These are phyloP conservation scores for Tylopilus rubrobrunneus DNA, from an alignment of 768 basidiomycete species.

Conservation along the genomic window DNA sequence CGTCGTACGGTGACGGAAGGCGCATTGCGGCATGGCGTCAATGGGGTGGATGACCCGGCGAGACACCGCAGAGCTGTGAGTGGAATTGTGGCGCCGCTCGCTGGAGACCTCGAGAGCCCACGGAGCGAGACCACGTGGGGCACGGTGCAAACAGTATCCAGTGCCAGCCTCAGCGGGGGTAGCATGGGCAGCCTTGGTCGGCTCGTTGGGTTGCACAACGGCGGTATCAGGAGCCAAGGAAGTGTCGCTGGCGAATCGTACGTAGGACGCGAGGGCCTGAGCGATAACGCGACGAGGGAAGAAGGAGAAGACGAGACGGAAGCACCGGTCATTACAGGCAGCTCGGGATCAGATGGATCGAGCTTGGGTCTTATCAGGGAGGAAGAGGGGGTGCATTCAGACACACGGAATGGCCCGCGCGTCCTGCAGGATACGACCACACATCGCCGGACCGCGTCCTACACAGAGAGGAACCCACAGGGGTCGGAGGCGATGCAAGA, in stretches of 20 bases:
- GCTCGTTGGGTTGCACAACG: slow-evolving; percentile 30
- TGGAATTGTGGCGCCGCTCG: slow-evolving; percentile 14
- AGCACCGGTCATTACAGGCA: slow-evolving; percentile 20
- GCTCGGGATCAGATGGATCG: slow-evolving; percentile 17
- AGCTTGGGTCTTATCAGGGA: slow-evolving; percentile 31
- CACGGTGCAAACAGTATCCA: slow-evolving; percentile 28
- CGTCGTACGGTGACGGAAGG: slow-evolving; percentile 21
- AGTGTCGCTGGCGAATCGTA: slow-evolving; percentile 16
- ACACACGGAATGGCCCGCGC: slow-evolving; percentile 7
- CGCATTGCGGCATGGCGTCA: not conserved
- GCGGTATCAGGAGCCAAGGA: slow-evolving; percentile 25
- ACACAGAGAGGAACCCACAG: slow-evolving; percentile 16
- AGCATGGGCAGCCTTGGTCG: slow-evolving; percentile 28
- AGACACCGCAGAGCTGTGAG: slow-evolving; percentile 8
- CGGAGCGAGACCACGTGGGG: slow-evolving; percentile 36
- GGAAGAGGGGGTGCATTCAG: slow-evolving; percentile 24
- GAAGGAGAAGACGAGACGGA: slow-evolving; percentile 16
- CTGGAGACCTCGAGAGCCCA: slow-evolving; percentile 23
- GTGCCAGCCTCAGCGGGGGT: slow-evolving; percentile 14
- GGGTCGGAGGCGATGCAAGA: slow-evolving; percentile 10
- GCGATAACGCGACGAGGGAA: slow-evolving; percentile 14
- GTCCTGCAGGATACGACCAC: slow-evolving; percentile 7
- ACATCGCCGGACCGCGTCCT: slow-evolving; percentile 18
- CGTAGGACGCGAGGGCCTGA: slow-evolving; percentile 14
- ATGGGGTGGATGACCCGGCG: slow-evolving; percentile 7